Base-by-base conservation (phyloP, 208 protist species). In the Jaenimonas drosophilae region DNA sequence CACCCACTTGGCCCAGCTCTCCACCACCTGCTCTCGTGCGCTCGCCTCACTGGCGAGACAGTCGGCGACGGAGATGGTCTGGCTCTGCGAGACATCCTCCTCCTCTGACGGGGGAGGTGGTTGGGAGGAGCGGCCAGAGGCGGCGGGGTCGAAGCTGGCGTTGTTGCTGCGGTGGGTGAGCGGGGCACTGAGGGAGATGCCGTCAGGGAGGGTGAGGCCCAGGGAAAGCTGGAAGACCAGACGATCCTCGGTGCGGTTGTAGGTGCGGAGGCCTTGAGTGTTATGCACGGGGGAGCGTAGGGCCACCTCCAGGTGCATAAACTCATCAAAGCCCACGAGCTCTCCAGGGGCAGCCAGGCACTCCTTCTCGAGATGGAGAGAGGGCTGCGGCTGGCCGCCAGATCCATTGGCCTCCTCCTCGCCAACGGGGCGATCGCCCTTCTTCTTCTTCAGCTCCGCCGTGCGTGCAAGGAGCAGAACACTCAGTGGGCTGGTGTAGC, bases 381-480 rank as follows among this genome's bases (percentile, higher is more conserved):
- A 72, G 3, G 64, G 63, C 57, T 0, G 37, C 25, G 1, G 16
- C 58, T 4, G 29, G 24, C 6, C 50, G 3, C 26, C 53, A 32
- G 32, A 54, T 38, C 43, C 58, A 46, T 65, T 76, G 31, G 59
- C 66, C n/a, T n/a, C n/a, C n/a, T n/a, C n/a, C n/a, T n/a, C n/a
- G 24, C 6, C 50, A 3, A 23, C 53, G 30, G 32, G 53, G 38
- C 43, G 53, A 46, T 65, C 73, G 31, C 60, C 66, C 41, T 72
- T 66, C 57, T 77, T 76, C 53, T 83, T 90, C 69, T 85, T 84
- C 24, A 65, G 66, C 50, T 84, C 71, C n/a, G 70, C 65, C 14
- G 82, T 83, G 33, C 75, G 58, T 11, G 79, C 49, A 34, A 87
- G 47, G 28, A 83, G 34, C 49, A 70, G 56, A 0, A 70, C 51